Evolutionary conservation across 768 basidiomycete species (phyloP).

Genomic region (Boletus subcaerulescens): DNA sequence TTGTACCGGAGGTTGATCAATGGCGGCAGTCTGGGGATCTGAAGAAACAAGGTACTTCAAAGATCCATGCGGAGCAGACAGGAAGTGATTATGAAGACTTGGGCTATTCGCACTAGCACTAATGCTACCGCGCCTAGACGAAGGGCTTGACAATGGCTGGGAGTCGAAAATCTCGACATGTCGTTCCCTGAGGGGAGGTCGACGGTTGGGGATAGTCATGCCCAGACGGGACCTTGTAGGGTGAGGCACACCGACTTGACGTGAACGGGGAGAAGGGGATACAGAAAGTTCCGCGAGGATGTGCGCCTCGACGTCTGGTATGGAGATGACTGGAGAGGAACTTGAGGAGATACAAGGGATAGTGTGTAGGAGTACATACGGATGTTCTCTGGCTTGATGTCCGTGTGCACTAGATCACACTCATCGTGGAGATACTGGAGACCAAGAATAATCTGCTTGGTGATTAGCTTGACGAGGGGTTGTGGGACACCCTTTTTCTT

Average conservation of each 20-base stretch:
- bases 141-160: constrained; percentile 67
- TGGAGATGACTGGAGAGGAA: constrained; percentile 61
- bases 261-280: constrained; percentile 71
- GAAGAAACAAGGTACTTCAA: constrained; percentile 4
- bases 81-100: constrained; percentile 18
- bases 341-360: constrained; percentile 11
- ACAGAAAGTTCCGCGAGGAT: constrained; percentile 65
- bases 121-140: constrained; percentile 30
- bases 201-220: constrained; percentile 57
- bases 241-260: constrained; percentile 76
- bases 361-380: constrained; percentile 50
- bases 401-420: constrained; percentile 90
- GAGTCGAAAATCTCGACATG: constrained; percentile 83
- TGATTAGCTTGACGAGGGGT: constrained; percentile 79
- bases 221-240: constrained; percentile 62
- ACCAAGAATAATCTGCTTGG: constrained; percentile 83
- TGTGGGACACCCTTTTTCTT: constrained; percentile 83
- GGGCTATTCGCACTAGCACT: constrained; percentile 28
- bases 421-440: constrained; percentile 91
- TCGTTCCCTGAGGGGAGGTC: constrained; percentile 44
- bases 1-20: constrained; percentile 22
- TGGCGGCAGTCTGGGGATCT: neutral
- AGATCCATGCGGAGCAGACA: constrained; percentile 9
- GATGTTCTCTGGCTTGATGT: constrained; percentile 95
- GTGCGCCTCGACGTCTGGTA: constrained; percentile 76